Base-by-base conservation (phyloP, 106 monocot species). In the Alisma plantagoaquatica region DNA sequence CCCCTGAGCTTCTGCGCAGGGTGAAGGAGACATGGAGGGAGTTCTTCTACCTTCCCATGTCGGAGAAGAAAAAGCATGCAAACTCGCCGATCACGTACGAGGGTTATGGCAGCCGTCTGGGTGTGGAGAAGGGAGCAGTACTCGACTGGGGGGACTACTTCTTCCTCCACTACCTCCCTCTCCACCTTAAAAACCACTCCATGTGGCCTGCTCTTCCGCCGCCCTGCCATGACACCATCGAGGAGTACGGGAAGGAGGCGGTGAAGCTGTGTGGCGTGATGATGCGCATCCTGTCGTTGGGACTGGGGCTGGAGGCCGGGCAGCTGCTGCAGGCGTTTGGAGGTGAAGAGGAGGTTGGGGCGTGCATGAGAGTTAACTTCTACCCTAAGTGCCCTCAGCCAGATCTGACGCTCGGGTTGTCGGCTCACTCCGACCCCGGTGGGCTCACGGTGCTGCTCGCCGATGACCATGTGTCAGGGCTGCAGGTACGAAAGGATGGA, bases 121-220 rank as follows among this genome's bases (percentile, higher is more conserved):
- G 85, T 6, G 35, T 73, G 24, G 63, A 65, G 42, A 80, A 76
- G 44, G 76, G 70, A 6, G 80, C 73, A 38, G 51, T 55, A 33
- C 75, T 86, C 20, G 85, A 86, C 38, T 86, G 85, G 85, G 85
- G 85, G 23, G 85, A 86, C 65, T 86, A 80, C 70, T 86, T 46
- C 63, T 86, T 61, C 66, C 73, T 86, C 59, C 53, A 70, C 48
- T 33, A 70, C 46, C 61, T 49, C 2, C 85, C 80, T 2, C 2
- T 17, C 2, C 51, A 62, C 8, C 31, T 57, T 35, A 73, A 61
- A 58, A 50, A 64, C 66, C 56, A 43, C 17, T 26, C 61, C 29
- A 80, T 73, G 43, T 86, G 85, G 85, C 85, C 80, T 7, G 42
- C 64, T 3, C 53, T 65, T 20, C 80, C 80, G 32, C 9, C 61